Base-by-base conservation (phyloP, 208 protist genomes). In the Angomonas ambiguus region DNA sequence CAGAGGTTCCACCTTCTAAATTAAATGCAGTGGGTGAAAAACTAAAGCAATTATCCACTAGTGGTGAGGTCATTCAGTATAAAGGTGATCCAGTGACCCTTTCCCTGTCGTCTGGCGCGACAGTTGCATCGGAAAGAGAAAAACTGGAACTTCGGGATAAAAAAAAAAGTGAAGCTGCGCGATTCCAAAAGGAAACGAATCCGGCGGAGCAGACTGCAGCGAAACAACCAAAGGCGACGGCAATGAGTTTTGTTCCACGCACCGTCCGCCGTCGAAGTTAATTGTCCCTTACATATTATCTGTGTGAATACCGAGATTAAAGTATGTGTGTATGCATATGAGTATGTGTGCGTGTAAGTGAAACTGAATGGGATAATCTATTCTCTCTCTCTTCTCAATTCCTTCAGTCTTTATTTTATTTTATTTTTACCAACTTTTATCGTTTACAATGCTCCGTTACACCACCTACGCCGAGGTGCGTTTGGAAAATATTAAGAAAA, bases 391-490 rank as follows among this genome's bases (percentile, higher is more conserved):
- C 13, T 41, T 41, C 35, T 41, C 35, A 18, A 41, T 73, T 57
- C 53, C 49, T 74, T 41, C 45, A 41, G 27, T 55, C 51, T 62
- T 58, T 59, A 48, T 56, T 20, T 56, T 6, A 42, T 25, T 61
- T 49, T 62, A 28, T 60, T 11, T 69, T n/a, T 38, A 16, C 25
- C 62, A 67, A 30, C 11, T 18, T 20, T 28, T 0, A 30, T 62
- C 55, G 42, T 48, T 22, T 2, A 41, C 25, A 3, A 83, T 78
- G 71, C 67, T 82, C 18, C 80, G 80, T 18, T 70, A 82, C 62
- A 77, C 72, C 35, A 76, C 80, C 31, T 86, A 72, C 51, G 61
- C 82, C 10, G 76, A 80, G 68, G 76, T 82, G 38, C 67, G 65
- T 6, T 58, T 86, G 3, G 56, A 62, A 3, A 69, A 82, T 48